Conservation (phyloP, 2,329 filamentous ascomycete genomes). For the Aotearoamyces nothofagi region DNA sequence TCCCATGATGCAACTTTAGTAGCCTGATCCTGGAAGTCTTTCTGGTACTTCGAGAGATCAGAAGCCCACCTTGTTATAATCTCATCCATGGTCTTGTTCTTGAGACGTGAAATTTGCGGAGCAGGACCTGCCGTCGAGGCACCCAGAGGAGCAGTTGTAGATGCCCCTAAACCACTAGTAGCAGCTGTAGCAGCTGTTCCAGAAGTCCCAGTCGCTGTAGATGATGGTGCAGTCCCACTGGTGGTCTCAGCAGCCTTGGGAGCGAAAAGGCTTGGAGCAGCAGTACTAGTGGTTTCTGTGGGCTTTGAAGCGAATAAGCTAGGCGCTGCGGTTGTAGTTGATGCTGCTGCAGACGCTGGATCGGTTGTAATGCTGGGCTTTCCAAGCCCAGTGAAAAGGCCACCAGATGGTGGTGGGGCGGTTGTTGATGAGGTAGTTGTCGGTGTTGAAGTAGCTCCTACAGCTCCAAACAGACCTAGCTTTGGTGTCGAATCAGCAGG, state of each 20-base stretch:
- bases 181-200: conserved; percentile 7
- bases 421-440: not conserved
- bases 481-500: conserved; percentile 5
- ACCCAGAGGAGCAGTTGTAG: conserved; percentile 32
- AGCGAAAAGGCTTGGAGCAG: conserved; percentile 2
- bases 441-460: not conserved
- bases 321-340: conserved; percentile 2
- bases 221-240: conserved; percentile 3
- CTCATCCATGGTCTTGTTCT: conserved; percentile 98
- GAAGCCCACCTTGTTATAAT: conserved; percentile 96
- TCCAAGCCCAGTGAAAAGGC: conserved; percentile 5
- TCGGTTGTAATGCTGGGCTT: conserved; percentile 3
- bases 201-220: conserved; percentile 10
- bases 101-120: conserved; percentile 76
- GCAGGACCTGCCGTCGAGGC: conserved; percentile 68
- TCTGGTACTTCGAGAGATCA: conserved; percentile 89
- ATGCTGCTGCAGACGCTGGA: conserved; percentile 2
- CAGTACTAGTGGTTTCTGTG: conserved; percentile 1
- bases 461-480: conserved; percentile 2
- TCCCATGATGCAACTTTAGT: conserved; percentile 74
- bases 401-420: conserved; percentile 6
- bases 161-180: conserved; percentile 11
- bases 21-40: conserved; percentile 87
- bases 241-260: conserved; percentile 8
- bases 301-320: no score